Conservation (phyloP, 2,329 filamentous ascomycete species). For the Curvularia sp. region DNA sequence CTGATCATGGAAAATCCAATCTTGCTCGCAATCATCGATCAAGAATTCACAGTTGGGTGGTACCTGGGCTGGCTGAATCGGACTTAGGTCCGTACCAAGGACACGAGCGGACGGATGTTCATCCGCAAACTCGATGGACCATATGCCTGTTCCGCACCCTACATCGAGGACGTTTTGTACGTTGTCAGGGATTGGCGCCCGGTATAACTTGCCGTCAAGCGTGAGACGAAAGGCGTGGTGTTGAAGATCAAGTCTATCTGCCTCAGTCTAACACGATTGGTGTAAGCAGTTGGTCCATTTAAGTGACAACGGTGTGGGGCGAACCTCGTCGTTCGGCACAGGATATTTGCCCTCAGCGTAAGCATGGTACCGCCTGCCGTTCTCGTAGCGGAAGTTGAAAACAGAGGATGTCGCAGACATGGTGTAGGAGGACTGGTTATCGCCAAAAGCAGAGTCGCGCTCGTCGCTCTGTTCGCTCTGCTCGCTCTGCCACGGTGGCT, state of each 20-base stretch:
- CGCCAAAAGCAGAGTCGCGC: constrained; percentile 28
- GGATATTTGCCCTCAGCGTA: constrained; percentile 44
- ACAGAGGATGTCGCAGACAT: constrained; percentile 44
- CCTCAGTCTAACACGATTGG: constrained; percentile 30
- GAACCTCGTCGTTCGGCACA: constrained; percentile 45
- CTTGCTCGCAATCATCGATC: constrained; percentile 52
- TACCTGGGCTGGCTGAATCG: constrained; percentile 42
- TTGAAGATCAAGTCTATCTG: constrained; percentile 43
- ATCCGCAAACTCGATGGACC: constrained; percentile 44
- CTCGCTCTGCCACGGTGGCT: constrained; percentile 12
- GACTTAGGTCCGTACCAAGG: constrained; percentile 47
- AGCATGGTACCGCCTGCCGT: constrained; percentile 43
- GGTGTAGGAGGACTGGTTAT: constrained; percentile 27
- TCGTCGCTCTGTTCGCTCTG: constrained; percentile 42
- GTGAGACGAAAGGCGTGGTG: constrained; percentile 47
- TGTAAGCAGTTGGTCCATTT: constrained; percentile 6
- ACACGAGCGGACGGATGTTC: constrained; percentile 45
- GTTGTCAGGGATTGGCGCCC: constrained; percentile 37
- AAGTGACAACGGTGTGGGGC: neutral
- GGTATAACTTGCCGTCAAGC: constrained; percentile 40
- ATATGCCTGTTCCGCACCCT: constrained; percentile 46
- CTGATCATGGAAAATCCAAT: constrained; percentile 62
- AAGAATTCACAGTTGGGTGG: constrained; percentile 47
- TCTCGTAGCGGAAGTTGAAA: constrained; percentile 42
- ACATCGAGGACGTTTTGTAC: constrained; percentile 44